Evolutionary conservation across 192 early-diverging fungal species (phyloP).

Genomic region (Gamsiella multidivaricata): DNA sequence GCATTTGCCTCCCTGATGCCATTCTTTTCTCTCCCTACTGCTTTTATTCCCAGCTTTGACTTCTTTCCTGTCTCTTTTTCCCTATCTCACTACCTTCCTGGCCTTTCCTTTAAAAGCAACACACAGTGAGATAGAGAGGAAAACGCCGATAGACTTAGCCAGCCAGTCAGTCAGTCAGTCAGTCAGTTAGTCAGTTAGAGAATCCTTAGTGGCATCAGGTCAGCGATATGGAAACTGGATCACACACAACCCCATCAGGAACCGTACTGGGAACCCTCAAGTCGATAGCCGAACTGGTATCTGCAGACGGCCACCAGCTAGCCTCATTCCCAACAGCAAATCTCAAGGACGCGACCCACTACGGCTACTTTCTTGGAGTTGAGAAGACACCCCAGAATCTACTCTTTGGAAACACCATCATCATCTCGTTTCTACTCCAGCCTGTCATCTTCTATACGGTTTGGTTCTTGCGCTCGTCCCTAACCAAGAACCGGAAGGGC

Average conservation of each 20-base stretch:
- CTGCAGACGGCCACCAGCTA: no score
- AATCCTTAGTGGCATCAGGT: no score
- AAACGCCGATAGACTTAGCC: background rate
- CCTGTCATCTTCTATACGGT: constrained; percentile 19
- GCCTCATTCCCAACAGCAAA: no score
- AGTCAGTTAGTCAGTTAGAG: no score
- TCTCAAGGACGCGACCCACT: background rate
- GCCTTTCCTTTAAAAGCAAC: background rate
- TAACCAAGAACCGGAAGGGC: constrained; percentile 20
- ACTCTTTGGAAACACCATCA: constrained; percentile 22
- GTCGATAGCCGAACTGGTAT: background rate
- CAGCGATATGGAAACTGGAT: background rate
- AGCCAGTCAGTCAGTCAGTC: background rate
- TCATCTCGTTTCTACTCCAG: constrained; percentile 21
- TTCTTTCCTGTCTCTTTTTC: background rate
- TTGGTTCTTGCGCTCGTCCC: constrained; percentile 15
- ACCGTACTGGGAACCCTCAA: constrained; percentile 6
- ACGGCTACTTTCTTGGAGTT: constrained; percentile 21
- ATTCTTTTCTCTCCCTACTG: background rate
- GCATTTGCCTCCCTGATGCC: no score
- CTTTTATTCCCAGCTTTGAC: background rate
- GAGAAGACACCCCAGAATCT: constrained; percentile 12
- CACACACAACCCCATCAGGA: background rate
- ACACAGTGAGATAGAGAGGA: no score
- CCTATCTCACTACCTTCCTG: background rate